Percentiles rank a stretch among this genome's conserved stretches.
Conservation (phyloP, 495 filamentous ascomycete species). For the Penicillium antarcticum region DNA sequence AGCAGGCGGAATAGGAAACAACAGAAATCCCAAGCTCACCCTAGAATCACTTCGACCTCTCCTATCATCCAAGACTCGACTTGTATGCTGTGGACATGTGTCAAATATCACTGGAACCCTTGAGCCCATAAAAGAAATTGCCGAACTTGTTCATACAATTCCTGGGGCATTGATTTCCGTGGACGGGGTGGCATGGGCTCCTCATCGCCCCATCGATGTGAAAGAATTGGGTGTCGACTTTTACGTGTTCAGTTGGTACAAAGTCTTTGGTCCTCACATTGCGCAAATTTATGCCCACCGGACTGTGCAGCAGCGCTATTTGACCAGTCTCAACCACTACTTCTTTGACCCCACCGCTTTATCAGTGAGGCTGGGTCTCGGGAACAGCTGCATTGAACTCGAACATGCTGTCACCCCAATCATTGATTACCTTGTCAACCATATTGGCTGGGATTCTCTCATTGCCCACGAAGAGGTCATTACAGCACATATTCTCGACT, state of each 20-base stretch:
- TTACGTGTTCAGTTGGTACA: conserved; percentile 69
- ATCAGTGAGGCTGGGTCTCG: neutral
- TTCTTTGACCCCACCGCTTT: neutral
- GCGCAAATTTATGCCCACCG: conserved; percentile 53
- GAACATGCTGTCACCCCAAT: neutral
- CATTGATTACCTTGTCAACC: neutral
- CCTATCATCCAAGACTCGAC: too few species aligned
- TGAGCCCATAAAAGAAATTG: conserved; percentile 50
- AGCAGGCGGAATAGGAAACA: too few species aligned
- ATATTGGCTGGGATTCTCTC: neutral
- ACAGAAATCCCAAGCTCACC: too few species aligned
- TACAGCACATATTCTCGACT: too few species aligned
- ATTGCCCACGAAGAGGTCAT: conserved; percentile 3
- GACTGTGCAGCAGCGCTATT: conserved; percentile 33
- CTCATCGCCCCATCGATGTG: conserved; percentile 61
- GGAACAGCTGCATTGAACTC: conserved; percentile 49
- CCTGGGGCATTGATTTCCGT: conserved; percentile 43
- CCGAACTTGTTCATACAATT: conserved; percentile 44
- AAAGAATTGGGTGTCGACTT: conserved; percentile 59
- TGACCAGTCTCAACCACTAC: neutral
- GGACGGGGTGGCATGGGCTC: conserved; percentile 63
- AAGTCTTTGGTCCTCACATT: conserved; percentile 66
- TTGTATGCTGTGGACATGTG: too few species aligned
- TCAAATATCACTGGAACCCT: conserved; percentile 63
- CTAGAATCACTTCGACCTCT: too few species aligned